phyloP scores from a whole-genome alignment of 495 filamentous ascomycete genomes.

The Talaromyces ruber region DNA sequence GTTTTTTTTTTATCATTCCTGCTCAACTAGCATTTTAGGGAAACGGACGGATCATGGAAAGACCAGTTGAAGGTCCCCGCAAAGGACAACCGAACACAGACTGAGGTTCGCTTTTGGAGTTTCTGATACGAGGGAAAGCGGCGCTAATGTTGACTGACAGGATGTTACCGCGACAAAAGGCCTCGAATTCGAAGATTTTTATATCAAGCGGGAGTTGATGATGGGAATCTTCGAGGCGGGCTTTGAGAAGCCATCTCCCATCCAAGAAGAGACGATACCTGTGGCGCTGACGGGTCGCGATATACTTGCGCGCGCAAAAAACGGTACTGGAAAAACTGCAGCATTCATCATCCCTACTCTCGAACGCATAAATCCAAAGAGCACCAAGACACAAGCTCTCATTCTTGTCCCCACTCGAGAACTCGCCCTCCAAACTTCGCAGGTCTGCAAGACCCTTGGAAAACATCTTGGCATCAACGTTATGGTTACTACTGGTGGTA shows the following conservation, averaged over 20 bases:
- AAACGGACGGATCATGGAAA: conserved; percentile 65
- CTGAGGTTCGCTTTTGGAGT: conserved; percentile 58
- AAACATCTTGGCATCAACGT: conserved; percentile 97
- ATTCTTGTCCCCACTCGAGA: conserved; percentile 96
- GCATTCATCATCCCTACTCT: conserved; percentile 96
- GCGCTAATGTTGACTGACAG: conserved; percentile 33
- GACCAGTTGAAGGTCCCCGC: conserved; percentile 65
- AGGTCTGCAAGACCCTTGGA: conserved; percentile 95
- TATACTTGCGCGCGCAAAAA: conserved; percentile 93
- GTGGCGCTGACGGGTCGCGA: conserved; percentile 92
- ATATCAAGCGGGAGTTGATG: conserved; percentile 84
- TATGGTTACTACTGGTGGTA: conserved; percentile 98
- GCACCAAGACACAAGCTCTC: conserved; percentile 87
- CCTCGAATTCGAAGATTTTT: conserved; percentile 94
- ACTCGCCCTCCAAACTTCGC: conserved; percentile 96
- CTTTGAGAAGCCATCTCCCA: conserved; percentile 96
- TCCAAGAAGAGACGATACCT: conserved; percentile 98
- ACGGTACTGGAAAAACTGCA: conserved; percentile 96
- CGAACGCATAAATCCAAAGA: conserved; percentile 91
- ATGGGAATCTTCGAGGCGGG: conserved; percentile 99
- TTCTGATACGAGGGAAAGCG: not conserved
- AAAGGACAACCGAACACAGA: conserved; percentile 85
- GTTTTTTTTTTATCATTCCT: conserved; percentile 6
- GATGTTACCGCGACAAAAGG: conserved; percentile 98
- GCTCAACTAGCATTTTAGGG: conserved; percentile 29